phyloP scores from a whole-genome alignment of 345 rosid species.

The Rhodomyrtus tomentosa region DNA sequence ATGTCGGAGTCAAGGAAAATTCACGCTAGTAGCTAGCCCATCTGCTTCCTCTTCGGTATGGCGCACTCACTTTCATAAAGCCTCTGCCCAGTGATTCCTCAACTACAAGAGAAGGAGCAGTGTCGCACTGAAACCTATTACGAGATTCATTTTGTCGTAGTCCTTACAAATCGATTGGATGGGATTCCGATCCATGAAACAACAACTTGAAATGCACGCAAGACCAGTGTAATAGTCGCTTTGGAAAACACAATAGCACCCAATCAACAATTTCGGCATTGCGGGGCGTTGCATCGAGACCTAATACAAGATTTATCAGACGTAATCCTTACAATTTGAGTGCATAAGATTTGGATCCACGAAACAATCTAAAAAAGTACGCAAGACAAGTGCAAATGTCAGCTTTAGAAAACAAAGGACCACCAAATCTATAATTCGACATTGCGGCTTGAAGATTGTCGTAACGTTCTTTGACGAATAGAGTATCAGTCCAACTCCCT shows the following conservation, averaged over 20 bases:
- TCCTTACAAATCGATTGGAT: neutral
- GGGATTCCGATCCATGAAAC: neutral
- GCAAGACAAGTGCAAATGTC: no score
- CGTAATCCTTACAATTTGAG: no score
- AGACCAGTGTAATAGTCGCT: neutral
- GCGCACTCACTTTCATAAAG: neutral
- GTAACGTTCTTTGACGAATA: neutral
- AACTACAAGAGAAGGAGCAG: neutral
- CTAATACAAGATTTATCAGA: no score
- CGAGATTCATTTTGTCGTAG: neutral
- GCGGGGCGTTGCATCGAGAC: no score
- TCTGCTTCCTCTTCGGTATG: neutral
- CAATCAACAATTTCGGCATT: neutral
- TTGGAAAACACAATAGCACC: neutral
- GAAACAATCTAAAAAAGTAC: no score
- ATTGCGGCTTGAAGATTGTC: neutral
- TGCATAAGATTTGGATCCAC: no score
- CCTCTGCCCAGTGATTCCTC: neutral
- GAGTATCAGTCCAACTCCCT: neutral
- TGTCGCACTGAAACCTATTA: neutral
- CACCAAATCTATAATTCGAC: no score
- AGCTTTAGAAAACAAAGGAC: no score
- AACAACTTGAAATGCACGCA: neutral
- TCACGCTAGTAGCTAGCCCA: neutral
- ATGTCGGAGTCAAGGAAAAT: neutral